Evolutionary conservation across 371 early-diverging fungal species (phyloP).

Genomic region (Lichtheimia ramosa): DNA sequence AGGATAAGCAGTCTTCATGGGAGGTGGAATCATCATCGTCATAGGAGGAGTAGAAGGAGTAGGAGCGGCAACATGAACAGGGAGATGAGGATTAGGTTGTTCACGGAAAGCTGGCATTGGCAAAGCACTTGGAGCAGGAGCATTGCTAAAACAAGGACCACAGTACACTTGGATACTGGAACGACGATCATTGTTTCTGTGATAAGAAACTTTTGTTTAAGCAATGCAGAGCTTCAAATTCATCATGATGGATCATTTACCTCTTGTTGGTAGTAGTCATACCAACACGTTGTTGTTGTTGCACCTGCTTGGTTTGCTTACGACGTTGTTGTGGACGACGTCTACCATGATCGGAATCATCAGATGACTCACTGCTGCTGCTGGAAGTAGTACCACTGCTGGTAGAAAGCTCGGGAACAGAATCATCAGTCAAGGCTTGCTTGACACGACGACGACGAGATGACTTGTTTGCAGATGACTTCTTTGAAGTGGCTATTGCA

Average conservation of each 20-base stretch:
- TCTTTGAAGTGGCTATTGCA: not conserved
- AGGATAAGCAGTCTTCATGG: conserved; percentile 4
- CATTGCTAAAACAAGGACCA: conserved; percentile 81
- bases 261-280: not conserved
- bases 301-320: conserved; percentile 1
- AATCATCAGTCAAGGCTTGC: not conserved
- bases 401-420: no score
- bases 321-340: not conserved
- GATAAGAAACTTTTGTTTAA: not conserved
- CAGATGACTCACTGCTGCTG: no score
- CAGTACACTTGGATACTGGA: conserved; percentile 56
- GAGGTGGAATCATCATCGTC: not conserved
- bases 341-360: no score
- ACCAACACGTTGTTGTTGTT: conserved; percentile 1
- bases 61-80: conserved; percentile 33
- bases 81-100: conserved; percentile 15
- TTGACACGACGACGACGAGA: not conserved
- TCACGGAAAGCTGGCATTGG: conserved; percentile 71
- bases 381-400: no score
- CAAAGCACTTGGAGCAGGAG: conserved; percentile 72
- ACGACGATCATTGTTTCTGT: conserved; percentile 5
- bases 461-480: not conserved
- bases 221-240: no score
- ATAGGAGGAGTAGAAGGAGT: conserved; percentile 30
- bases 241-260: not conserved